phyloP scores from a whole-genome alignment of 257 asterid species.

The Solanum neorickii region DNA sequence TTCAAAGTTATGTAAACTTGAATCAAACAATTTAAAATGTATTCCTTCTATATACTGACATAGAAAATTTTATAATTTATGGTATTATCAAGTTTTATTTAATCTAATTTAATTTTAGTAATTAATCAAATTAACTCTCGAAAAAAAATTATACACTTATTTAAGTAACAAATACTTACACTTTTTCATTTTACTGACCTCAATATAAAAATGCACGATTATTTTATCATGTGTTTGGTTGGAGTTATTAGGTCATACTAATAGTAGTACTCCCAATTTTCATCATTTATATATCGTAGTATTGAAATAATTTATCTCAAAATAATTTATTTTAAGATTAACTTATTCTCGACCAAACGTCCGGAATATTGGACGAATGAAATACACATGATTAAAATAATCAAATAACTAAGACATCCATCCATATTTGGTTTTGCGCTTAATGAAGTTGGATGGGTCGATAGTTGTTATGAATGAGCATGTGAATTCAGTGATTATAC shows the following conservation, averaged over 20 bases:
- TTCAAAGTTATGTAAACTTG: background rate
- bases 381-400: background rate
- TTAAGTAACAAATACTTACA: background rate
- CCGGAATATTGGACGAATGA: no score
- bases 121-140: background rate
- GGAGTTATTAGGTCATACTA: no score
- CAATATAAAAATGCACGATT: no score
- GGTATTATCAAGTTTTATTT: background rate
- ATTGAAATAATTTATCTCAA: no score
- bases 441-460: conserved; percentile 2
- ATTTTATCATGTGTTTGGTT: no score
- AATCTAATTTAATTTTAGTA: no score
- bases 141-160: background rate
- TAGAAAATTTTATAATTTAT: background rate
- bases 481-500: background rate
- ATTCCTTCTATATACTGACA: background rate
- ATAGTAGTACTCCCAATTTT: no score
- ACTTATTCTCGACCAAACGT: no score
- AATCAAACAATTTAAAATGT: background rate
- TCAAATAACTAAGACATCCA: background rate
- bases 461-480: background rate
- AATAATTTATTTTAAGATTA: no score
- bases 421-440: background rate
- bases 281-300: no score
- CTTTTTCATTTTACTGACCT: no score